Conservation (phyloP, 768 basidiomycete genomes). For the Boletus insuetus region DNA sequence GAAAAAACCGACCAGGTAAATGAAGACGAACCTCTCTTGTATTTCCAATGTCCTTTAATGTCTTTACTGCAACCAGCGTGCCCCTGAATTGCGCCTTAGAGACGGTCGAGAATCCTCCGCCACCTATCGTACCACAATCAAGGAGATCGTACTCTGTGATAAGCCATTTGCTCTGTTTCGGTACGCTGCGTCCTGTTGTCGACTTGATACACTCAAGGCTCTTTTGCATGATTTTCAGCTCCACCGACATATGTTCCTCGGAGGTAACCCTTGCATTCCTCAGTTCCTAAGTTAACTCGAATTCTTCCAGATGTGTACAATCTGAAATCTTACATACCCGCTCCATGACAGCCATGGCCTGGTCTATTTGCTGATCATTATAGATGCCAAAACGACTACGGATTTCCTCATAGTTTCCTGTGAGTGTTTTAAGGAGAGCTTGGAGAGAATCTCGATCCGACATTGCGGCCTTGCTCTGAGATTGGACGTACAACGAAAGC, state of each 20-base stretch:
- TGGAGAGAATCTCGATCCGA: background rate
- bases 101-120: slow-evolving; percentile 23
- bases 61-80: slow-evolving; percentile 4
- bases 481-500: background rate
- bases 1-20: background rate
- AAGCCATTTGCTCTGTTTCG: slow-evolving; percentile 16
- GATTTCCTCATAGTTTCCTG: slow-evolving; percentile 1
- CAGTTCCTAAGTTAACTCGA: background rate
- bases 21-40: background rate
- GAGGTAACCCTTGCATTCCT: background rate
- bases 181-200: slow-evolving; percentile 2
- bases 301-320: background rate
- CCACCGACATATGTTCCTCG: background rate
- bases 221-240: background rate
- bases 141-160: slow-evolving; percentile 29
- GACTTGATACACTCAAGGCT: slow-evolving; percentile 1
- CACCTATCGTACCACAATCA: slow-evolving; percentile 20
- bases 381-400: background rate
- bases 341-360: slow-evolving; percentile 3
- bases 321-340: background rate
- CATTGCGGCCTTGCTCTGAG: background rate
- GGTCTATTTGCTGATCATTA: background rate
- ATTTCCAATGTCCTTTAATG: background rate
- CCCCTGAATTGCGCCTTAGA: background rate
- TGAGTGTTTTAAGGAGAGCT: background rate